A percentile compares a stretch with the other conserved stretches of the same genome.
Conservation (phyloP, 768 basidiomycete genomes). For the Boletus vermiculosoides region DNA sequence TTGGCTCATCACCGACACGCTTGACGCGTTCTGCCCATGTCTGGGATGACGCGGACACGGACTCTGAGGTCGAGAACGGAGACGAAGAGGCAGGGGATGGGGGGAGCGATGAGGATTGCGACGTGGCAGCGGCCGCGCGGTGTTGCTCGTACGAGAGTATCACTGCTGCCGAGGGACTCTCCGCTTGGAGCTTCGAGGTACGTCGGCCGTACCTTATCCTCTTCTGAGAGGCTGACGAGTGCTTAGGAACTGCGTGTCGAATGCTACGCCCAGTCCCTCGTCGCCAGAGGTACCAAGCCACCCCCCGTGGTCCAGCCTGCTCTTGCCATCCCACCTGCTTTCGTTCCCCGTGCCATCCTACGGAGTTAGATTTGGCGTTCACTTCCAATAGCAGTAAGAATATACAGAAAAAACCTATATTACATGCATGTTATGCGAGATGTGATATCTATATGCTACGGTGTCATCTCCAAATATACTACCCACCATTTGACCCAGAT, state of each 20-base stretch:
- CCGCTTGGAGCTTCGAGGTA: conserved; percentile 32
- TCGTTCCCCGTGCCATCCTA: conserved; percentile 18
- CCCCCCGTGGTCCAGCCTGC: conserved; percentile 13
- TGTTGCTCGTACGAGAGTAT: conserved; percentile 28
- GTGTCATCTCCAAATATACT: conserved; percentile 6
- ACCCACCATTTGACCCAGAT: background rate
- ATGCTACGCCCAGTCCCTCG: conserved; percentile 31
- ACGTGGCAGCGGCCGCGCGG: background rate
- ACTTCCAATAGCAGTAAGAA: background rate
- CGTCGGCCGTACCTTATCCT: background rate
- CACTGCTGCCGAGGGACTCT: conserved; percentile 24
- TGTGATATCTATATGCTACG: conserved; percentile 7
- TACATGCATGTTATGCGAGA: conserved; percentile 6
- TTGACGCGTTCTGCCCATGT: background rate
- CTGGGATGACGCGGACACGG: background rate
- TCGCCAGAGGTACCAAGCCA: conserved; percentile 26
- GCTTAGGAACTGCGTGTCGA: conserved; percentile 28
- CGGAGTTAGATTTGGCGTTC: background rate
- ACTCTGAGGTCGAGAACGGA: background rate
- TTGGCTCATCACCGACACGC: background rate
- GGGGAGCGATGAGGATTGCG: background rate
- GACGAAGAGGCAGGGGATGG: background rate
- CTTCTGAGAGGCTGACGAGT: background rate
- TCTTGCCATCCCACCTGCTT: conserved; percentile 31
- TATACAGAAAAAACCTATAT: background rate